phyloP scores from a whole-genome alignment of 192 early-diverging fungal genomes.

The Gorgonomyces haynaldii region DNA sequence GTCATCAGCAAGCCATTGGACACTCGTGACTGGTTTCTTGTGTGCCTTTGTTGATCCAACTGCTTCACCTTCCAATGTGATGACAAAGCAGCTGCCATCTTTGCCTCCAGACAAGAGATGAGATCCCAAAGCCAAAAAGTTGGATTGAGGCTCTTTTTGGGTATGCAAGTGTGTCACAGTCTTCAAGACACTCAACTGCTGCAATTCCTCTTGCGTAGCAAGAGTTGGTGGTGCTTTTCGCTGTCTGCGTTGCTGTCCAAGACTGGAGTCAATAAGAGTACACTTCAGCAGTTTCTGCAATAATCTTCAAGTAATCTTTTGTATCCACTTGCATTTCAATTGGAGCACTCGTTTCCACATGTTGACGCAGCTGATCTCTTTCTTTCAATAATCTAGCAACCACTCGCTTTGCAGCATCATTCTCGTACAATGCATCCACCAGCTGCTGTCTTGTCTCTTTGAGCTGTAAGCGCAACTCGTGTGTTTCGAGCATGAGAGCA shows the following conservation, averaged over 20 bases:
- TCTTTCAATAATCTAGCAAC: slow-evolving; percentile 86
- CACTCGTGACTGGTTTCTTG: slow-evolving; percentile 65
- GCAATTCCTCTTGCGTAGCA: slow-evolving; percentile 58
- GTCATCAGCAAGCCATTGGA: slow-evolving; percentile 49
- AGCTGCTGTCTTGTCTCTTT: slow-evolving; percentile 84
- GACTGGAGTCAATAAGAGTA: slow-evolving; percentile 18
- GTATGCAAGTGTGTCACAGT: slow-evolving; percentile 12
- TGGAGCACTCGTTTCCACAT: slow-evolving; percentile 35
- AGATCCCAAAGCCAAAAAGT: slow-evolving; percentile 17
- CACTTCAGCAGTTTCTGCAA: slow-evolving; percentile 20
- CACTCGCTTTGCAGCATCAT: slow-evolving; percentile 91
- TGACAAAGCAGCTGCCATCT: slow-evolving; percentile 67
- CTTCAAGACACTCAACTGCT: slow-evolving; percentile 53
- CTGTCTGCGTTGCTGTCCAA: slow-evolving; percentile 62
- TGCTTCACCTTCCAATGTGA: slow-evolving; percentile 39
- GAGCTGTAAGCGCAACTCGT: slow-evolving; percentile 83
- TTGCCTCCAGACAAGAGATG: slow-evolving; percentile 62
- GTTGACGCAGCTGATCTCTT: slow-evolving; percentile 41
- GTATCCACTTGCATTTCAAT: slow-evolving; percentile 23
- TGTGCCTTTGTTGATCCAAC: slow-evolving; percentile 69
- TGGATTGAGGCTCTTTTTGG: slow-evolving; percentile 1
- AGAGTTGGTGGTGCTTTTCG: slow-evolving; percentile 62
- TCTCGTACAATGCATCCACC: slow-evolving; percentile 86
- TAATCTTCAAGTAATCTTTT: slow-evolving; percentile 27
- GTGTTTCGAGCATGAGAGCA: slow-evolving; percentile 87